Evolutionary conservation across 257 asterid species (phyloP).

Genomic region (Prunella vulgaris): DNA sequence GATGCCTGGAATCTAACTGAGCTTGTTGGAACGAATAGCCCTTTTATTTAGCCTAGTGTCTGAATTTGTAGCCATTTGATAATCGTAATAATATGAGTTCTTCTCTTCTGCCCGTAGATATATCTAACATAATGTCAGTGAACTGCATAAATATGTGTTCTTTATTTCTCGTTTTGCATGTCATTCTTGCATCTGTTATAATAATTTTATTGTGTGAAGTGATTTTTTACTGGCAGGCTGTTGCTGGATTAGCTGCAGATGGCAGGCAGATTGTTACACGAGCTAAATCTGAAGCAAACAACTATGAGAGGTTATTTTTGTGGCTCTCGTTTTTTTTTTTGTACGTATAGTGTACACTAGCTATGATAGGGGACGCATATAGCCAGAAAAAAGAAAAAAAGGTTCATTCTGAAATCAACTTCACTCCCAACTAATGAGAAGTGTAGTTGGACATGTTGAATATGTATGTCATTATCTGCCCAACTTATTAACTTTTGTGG

Average conservation of each 20-base stretch:
- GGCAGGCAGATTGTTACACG: constrained; percentile 84
- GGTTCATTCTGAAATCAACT: background rate
- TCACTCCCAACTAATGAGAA: background rate
- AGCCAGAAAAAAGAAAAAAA: background rate
- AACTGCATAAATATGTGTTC: no score
- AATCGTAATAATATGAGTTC: no score
- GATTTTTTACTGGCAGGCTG: constrained; percentile 45
- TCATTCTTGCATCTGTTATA: no score
- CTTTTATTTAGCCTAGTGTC: no score
- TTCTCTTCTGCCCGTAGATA: no score
- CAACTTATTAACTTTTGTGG: background rate
- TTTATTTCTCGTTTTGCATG: no score
- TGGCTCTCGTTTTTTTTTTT: background rate
- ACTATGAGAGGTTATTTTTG: constrained; percentile 53
- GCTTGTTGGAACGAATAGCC: no score
- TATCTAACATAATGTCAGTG: no score
- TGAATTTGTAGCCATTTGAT: no score
- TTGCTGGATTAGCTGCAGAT: constrained; percentile 89
- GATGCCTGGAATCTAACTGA: no score
- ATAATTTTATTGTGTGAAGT: background rate
- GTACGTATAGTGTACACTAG: background rate
- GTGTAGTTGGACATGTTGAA: background rate
- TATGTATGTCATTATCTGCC: background rate
- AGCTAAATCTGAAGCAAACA: constrained; percentile 73
- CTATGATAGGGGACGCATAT: background rate